Evolutionary conservation across 179 eudicot species (phyloP), one percentile per base, ranked within the genome.

Genomic region (Carnegiea gigantea): DNA sequence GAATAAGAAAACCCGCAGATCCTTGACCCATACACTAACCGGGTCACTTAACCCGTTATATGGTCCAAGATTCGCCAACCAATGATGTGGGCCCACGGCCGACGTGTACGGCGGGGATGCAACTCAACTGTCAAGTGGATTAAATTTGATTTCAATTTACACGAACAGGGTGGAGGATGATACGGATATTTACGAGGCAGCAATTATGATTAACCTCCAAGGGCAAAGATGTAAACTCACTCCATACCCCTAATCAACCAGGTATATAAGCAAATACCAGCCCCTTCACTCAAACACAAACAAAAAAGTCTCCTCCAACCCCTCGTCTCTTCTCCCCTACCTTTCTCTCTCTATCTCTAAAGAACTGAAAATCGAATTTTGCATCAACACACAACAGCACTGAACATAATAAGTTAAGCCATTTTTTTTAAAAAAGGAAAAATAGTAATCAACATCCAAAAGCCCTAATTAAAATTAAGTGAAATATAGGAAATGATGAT

Each of bases 51-150:
- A 28, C 62, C 62, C n/a, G 9, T 57, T 20, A 12, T 15, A 18
- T 57, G n/a, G 62, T 23, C 62, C 71, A 49, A 78, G 59, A 78
- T 46, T 64, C 46, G 78, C 51, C 60, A 60, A 59, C 54, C 8
- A 33, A 28, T n/a, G 9, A 40, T 43, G 15, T 40, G n/a, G 73
- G 53, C 21, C 78, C 82, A 73, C 0, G 4, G 75, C 76, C 68
- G 82, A 83, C 54, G 82, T 83, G 80, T 83, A 83, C 85, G 82
- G 85, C 49, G 4, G 24, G 46, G 79, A 79, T 83, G 68, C 64
- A 5, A 48, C 75, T 24, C 46, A 83, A n/a, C 6, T n/a, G 85
- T 83, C 85, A 53, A 83, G 85, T 74, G 82, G 85, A 83, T 79
- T 73, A 57, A 78, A 78, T 79, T 74, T 53, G 73, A 82, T 68